Conservation (phyloP, 768 basidiomycete genomes). For the Lentinula detonsa region DNA sequence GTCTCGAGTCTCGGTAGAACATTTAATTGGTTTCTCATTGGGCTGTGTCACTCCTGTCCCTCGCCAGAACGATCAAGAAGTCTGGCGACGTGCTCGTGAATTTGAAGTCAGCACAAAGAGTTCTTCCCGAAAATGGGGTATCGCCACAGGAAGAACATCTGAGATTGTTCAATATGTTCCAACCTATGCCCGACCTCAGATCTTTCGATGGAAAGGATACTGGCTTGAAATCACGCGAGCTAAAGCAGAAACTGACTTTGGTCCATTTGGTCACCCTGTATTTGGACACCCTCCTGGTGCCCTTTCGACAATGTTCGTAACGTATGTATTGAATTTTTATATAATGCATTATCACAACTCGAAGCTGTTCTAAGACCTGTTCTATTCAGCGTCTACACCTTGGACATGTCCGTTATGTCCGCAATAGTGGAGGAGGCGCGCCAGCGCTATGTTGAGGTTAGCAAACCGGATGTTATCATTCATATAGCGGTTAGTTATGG, state of each 20-base stretch:
- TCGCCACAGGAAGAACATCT: neutral
- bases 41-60: neutral
- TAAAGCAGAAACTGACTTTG: neutral
- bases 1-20: too few relatives aligned
- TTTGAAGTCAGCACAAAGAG: conserved; percentile 35
- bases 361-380: neutral
- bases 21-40: neutral
- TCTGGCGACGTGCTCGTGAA: conserved; percentile 34
- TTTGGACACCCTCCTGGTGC: too few relatives aligned
- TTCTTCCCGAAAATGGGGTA: conserved; percentile 33
- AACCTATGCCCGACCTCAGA: conserved; percentile 30
- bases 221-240: conserved; percentile 31
- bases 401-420: conserved; percentile 33
- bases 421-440: conserved; percentile 37
- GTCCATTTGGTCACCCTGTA: neutral
- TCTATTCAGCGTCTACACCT: conserved; percentile 33
- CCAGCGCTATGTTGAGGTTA: conserved; percentile 31
- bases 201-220: conserved; percentile 39
- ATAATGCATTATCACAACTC: neutral
- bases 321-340: conserved; percentile 20
- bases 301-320: conserved; percentile 18
- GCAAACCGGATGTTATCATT: conserved; percentile 34
- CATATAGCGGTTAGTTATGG: conserved; percentile 27
- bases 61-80: conserved; percentile 32
- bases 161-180: conserved; percentile 36